A percentile compares a stretch with the other conserved stretches of the same genome.
phyloP scores from a whole-genome alignment of 176 grass and related monocot species.

The Aegilops umbellulata region DNA sequence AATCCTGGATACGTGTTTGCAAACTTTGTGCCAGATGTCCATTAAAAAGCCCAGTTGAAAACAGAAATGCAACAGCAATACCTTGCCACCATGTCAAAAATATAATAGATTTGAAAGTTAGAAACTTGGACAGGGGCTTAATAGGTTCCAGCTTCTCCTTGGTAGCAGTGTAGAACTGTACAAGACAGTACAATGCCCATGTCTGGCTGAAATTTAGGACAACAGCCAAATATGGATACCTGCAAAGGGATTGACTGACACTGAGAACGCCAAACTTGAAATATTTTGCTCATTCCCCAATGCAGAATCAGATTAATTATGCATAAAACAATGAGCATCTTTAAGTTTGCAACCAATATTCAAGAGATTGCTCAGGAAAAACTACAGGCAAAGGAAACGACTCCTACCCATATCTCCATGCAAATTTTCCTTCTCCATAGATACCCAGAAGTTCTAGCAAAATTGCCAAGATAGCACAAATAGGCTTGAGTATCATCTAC shows the following conservation, averaged over 20 bases:
- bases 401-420: constrained; percentile 91
- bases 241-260: constrained; percentile 26
- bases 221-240: constrained; percentile 96
- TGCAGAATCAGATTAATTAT: not conserved
- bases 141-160: constrained; percentile 96
- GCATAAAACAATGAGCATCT: not conserved
- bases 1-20: constrained; percentile 92
- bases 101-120: constrained; percentile 99
- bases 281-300: not conserved
- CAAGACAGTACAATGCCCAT: constrained; percentile 96
- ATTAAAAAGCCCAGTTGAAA: constrained; percentile 87
- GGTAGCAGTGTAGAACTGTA: constrained; percentile 90
- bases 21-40: constrained; percentile 88
- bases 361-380: not conserved
- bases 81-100: constrained; percentile 99
- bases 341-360: not conserved
- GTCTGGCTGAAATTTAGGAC: constrained; percentile 98
- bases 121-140: constrained; percentile 92
- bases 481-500: constrained; percentile 96
- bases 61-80: constrained; percentile 92
- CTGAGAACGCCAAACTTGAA: constrained; percentile 6
- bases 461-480: constrained; percentile 91
- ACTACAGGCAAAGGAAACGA: not conserved
- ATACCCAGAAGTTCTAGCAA: constrained; percentile 79
- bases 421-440: constrained; percentile 97